Base-by-base conservation (phyloP, 148 eudicot species). In the Silene latifolia region DNA sequence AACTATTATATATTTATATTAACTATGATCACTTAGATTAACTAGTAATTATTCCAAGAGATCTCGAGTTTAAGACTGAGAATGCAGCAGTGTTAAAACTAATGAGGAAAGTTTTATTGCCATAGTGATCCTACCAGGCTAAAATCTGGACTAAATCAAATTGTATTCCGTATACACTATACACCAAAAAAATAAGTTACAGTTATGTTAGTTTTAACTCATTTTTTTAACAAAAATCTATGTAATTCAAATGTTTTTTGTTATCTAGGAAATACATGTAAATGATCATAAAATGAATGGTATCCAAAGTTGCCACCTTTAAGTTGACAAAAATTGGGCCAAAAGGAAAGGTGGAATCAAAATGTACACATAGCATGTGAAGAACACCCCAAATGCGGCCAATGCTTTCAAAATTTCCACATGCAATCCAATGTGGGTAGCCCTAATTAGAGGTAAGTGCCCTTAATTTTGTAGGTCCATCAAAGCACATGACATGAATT, bases 391-490 rank as follows among this genome's bases (percentile, higher is more conserved):
- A 81, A 76, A 81, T 76, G 70, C 76, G 63, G 77, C 77, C 79
- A 80, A 75, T 71, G 53, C 46, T 21, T 69, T 63, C 19, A 24
- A 65, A 65, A 59, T 1, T 3, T 71, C 65, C 79, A 76, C 80
- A 76, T 76, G 79, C 76, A 47, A 77, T 47, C 75, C 75, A 75
- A 70, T 48, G 73, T 56, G 71, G 17, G 62, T 75, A 68, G 77
- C 71, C 77, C 77, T 67, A 48, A 66, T 44, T 56, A 20, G 65
- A 27, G 74, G 78, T 61, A 48, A 78, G 73, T 77, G 76, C 76
- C 80, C 61, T 66, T 59, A 74, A 58, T 48, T 47, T 72, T 72
- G 83, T 82, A 82, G 84, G 84, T 47, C 54, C 84, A 65, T 21
- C 47, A 1, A 0, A 3, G 77, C 83, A 81, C 83, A 81, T 81